phyloP scores from a whole-genome alignment of 108 stramenopile species.

The Schizochytrium sp. region DNA sequence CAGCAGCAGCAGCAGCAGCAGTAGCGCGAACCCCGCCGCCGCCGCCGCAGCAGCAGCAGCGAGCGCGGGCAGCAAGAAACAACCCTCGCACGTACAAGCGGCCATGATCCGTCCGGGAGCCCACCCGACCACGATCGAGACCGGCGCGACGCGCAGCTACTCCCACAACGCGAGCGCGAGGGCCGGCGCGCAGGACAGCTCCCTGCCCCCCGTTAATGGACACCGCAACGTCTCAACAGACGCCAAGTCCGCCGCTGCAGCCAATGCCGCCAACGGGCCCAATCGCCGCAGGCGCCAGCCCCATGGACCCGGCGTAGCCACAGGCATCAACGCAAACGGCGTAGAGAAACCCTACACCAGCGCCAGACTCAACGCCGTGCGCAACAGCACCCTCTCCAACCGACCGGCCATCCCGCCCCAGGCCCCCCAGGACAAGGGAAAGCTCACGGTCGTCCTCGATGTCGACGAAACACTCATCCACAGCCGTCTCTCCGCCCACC shows the following conservation, averaged over 20 bases:
- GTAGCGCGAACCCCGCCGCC: too few relatives aligned
- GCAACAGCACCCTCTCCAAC: not conserved
- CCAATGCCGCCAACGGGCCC: not conserved
- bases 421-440: not conserved
- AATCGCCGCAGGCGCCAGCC: not conserved
- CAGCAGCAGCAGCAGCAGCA: not conserved
- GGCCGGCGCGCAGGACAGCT: not conserved
- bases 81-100: not conserved
- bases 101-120: not conserved
- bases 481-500: conserved; percentile 67
- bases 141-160: not conserved
- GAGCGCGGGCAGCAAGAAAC: not conserved
- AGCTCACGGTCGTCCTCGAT: conserved; percentile 73
- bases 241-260: not conserved
- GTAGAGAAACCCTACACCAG: not conserved
- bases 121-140: not conserved
- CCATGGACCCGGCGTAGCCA: not conserved
- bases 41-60: not conserved
- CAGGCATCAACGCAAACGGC: not conserved
- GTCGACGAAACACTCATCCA: conserved; percentile 98
- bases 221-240: not conserved
- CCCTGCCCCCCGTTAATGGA: not conserved
- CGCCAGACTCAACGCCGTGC: conserved; percentile 1
- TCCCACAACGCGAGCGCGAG: not conserved
- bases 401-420: not conserved